phyloP scores from a whole-genome alignment of 2,329 filamentous ascomycete genomes.

The Exophiala calicioides region DNA sequence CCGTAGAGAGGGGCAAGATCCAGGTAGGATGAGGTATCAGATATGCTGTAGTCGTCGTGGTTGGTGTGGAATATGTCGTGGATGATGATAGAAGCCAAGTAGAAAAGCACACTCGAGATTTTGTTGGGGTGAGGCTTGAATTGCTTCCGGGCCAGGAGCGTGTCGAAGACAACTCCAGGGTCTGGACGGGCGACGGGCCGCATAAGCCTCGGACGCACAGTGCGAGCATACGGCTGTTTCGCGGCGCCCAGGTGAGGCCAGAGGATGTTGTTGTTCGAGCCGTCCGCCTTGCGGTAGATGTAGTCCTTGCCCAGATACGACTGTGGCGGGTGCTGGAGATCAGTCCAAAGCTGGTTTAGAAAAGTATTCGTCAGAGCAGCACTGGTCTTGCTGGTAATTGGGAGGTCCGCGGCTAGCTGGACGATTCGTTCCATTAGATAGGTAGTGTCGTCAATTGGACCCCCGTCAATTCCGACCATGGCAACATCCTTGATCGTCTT shows the following conservation, averaged over 20 bases:
- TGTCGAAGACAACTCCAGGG: conserved; percentile 67
- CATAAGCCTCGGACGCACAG: conserved; percentile 59
- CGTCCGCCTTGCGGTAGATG: conserved; percentile 40
- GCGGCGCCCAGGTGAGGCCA: conserved; percentile 66
- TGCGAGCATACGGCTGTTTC: conserved; percentile 67
- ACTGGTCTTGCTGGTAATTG: conserved; percentile 38
- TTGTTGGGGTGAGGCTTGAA: conserved; percentile 67
- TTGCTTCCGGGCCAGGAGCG: conserved; percentile 62
- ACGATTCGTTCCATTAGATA: conserved; percentile 63
- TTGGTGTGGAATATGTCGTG: conserved; percentile 68
- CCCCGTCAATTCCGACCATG: conserved; percentile 49
- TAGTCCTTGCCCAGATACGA: conserved; percentile 43
- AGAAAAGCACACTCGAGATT: conserved; percentile 75
- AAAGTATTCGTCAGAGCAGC: conserved; percentile 51
- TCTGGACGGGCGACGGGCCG: conserved; percentile 65
- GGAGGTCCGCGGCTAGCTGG: conserved; percentile 43
- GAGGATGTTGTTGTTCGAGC: conserved; percentile 57
- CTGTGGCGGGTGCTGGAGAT: conserved; percentile 57
- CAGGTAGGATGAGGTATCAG: conserved; percentile 71
- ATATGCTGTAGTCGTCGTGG: conserved; percentile 62
- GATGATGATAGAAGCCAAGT: conserved; percentile 69
- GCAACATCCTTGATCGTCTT: conserved; percentile 43
- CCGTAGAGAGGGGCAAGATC: conserved; percentile 74
- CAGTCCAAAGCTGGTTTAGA: conserved; percentile 56
- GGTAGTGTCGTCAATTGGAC: conserved; percentile 61